Conservation (phyloP, 2,329 filamentous ascomycete species). For the Chaetomiaceae sp. region DNA sequence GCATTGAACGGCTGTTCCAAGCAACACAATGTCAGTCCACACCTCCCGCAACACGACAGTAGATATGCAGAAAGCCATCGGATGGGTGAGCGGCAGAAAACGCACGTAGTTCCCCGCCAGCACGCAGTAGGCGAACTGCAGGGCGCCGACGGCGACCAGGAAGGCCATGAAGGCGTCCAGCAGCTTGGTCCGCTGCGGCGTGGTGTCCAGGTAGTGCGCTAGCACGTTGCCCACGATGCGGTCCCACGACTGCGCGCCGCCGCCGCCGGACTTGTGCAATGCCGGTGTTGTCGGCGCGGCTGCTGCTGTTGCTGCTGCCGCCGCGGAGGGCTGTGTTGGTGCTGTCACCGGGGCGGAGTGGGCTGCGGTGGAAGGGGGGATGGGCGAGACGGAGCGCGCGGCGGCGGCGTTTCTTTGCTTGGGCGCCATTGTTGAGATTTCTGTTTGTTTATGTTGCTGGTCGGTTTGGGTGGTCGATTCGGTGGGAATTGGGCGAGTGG, state of each 20-base stretch:
- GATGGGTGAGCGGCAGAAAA: slow-evolving; percentile 23
- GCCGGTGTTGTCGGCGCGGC: slow-evolving; percentile 17
- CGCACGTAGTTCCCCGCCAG: slow-evolving; percentile 90
- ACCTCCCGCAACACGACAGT: not conserved
- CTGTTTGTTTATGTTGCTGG: not conserved
- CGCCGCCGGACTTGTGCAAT: too few species aligned
- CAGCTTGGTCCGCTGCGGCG: slow-evolving; percentile 85
- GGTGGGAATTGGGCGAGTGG: not conserved
- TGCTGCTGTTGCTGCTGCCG: slow-evolving; percentile 16
- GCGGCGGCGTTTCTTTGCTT: slow-evolving; percentile 31
- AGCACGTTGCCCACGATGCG: slow-evolving; percentile 65
- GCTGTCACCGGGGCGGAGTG: slow-evolving; percentile 2
- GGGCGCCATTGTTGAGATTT: slow-evolving; percentile 37
- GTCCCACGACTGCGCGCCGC: slow-evolving; percentile 34
- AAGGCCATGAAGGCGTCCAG: slow-evolving; percentile 89
- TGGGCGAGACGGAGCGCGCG: not conserved
- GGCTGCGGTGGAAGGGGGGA: slow-evolving; percentile 5
- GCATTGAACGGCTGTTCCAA: slow-evolving; percentile 86
- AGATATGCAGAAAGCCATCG: not conserved
- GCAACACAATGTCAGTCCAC: not conserved
- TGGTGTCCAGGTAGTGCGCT: slow-evolving; percentile 71
- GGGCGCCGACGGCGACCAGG: slow-evolving; percentile 72
- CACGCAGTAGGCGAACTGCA: slow-evolving; percentile 92
- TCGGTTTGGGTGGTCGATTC: not conserved
- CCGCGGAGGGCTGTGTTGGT: slow-evolving; percentile 3